Evolutionary conservation across 345 rosid species (phyloP).

Genomic region (Boechera stricta): DNA sequence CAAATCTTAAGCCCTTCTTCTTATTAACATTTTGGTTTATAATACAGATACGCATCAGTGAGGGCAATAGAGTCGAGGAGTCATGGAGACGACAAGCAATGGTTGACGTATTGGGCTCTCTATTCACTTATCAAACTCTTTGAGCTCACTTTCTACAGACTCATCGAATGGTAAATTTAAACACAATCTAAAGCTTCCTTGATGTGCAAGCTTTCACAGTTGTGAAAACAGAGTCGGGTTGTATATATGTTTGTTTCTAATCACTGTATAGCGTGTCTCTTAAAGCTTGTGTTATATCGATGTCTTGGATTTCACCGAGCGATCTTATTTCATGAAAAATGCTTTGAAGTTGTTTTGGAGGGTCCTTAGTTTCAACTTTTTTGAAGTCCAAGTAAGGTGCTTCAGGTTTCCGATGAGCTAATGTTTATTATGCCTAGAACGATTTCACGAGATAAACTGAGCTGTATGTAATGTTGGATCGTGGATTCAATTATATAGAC

Average conservation of each 20-base stretch:
- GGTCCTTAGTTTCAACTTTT: background rate
- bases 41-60: slow-evolving; percentile 69
- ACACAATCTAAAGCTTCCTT: slow-evolving; percentile 12
- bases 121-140: slow-evolving; percentile 76
- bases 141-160: slow-evolving; percentile 71
- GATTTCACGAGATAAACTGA: no score
- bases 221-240: slow-evolving; percentile 3
- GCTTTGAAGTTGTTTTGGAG: background rate
- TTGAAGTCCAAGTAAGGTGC: no score
- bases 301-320: background rate
- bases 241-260: background rate
- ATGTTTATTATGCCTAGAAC: no score
- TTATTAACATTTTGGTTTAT: slow-evolving; percentile 2
- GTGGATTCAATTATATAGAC: no score
- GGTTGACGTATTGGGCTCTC: slow-evolving; percentile 92
- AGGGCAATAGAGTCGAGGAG: slow-evolving; percentile 76
- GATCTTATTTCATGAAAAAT: background rate
- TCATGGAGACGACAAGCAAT: slow-evolving; percentile 68
- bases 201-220: background rate
- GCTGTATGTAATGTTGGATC: no score
- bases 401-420: background rate
- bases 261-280: background rate
- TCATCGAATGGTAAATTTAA: slow-evolving; percentile 58
- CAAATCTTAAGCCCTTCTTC: background rate
- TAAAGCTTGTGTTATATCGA: background rate